Conservation (phyloP, 768 basidiomycete species). For the Kwoniella sp. region DNA sequence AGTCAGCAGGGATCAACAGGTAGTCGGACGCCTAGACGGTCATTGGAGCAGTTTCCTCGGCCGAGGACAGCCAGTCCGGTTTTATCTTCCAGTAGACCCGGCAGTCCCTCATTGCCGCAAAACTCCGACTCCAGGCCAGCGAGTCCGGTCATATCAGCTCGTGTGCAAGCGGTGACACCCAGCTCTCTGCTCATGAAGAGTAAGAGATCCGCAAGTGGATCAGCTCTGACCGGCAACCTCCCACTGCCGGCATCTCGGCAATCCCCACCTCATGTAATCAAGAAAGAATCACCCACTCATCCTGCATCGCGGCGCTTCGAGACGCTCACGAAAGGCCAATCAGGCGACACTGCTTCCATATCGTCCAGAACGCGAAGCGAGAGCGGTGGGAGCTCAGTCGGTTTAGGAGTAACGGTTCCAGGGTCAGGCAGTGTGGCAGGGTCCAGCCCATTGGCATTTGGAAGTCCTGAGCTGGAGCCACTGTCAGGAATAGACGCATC, state of each 20-base stretch:
- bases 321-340: neutral
- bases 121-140: constrained; percentile 37
- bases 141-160: constrained; percentile 25
- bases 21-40: constrained; percentile 37
- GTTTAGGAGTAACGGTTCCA: constrained; percentile 17
- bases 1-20: constrained; percentile 26
- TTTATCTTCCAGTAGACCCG: constrained; percentile 21
- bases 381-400: constrained; percentile 27
- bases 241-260: constrained; percentile 21
- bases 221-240: constrained; percentile 25
- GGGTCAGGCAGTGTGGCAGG: constrained; percentile 6
- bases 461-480: constrained; percentile 33
- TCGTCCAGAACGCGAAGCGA: constrained; percentile 25
- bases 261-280: constrained; percentile 21
- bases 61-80: constrained; percentile 33
- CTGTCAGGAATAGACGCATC: constrained; percentile 21
- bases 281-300: constrained; percentile 21
- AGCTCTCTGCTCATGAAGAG: constrained; percentile 34
- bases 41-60: constrained; percentile 20
- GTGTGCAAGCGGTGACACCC: constrained; percentile 27
- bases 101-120: constrained; percentile 26
- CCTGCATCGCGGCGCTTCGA: constrained; percentile 21
- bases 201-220: constrained; percentile 34
- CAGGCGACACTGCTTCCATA: constrained; percentile 5
- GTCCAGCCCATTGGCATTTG: constrained; percentile 38